Base-by-base conservation (phyloP, 1,284 basidiomycete genomes). In the Ganoderma lucidum region DNA sequence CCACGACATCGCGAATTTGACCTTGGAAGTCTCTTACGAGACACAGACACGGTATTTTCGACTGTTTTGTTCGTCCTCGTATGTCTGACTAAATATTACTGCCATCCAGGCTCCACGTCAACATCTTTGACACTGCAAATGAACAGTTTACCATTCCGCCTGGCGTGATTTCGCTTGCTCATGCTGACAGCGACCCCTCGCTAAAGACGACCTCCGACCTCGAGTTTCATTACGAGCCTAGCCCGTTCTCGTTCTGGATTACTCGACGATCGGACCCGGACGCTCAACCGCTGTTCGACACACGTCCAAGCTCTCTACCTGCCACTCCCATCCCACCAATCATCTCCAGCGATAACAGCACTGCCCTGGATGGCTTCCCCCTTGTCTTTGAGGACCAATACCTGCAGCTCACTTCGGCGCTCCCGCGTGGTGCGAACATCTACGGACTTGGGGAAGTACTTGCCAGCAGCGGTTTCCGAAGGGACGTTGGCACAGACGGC, bases 311-410 rank as follows among this genome's bases (percentile, higher is more conserved):
- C 0, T 90, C 88, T 0, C 80, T 92, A 4, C 90, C 90, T 0
- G 62, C 80, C 0, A 84, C 87, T 2, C 88, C 90, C 3, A 87
- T 88, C 60, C 78, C 85, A 2, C 84, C 87, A 28, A 81, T 86
- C 32, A 82, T 81, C 72, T 45, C 83, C 0, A 78, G 76, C 28
- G 87, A 88, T 70, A 83, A 83, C 41, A 84, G 81, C 15, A 89
- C 87, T 1, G 83, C 83, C 4, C 81, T 91, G 17, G 83, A 88
- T 65, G 86, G 83, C 0, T 90, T 92, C 71, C 85, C 87, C 6
- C 83, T 94, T 4, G 86, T 94, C n/a, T 93, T 95, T 74, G 93
- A 94, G 76, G 89, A 94, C 73, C 88, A 89, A 71, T 92, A 91
- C 73, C 80, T 92, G 51, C 82, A 95, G 86, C 75, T 95, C 3